phyloP scores from a whole-genome alignment of 805 yeast species.

The Saturnispora quitensis region DNA sequence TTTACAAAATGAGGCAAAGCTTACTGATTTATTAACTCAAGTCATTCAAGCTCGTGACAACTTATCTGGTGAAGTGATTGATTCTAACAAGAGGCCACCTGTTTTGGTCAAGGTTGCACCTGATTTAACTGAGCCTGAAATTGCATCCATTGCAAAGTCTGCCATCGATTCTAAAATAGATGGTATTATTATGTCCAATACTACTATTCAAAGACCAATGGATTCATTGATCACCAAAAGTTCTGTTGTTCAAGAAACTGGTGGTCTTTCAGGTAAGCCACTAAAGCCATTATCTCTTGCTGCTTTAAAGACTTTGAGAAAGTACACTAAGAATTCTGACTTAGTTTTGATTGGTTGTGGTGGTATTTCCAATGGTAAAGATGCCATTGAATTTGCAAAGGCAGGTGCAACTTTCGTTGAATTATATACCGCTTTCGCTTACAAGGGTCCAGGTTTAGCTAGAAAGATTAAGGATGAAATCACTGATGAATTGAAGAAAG shows the following conservation, averaged over 20 bases:
- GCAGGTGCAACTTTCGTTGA: conserved; percentile 93
- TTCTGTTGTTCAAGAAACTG: conserved; percentile 47
- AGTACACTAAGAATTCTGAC: conserved; percentile 64
- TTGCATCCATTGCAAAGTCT: conserved; percentile 71
- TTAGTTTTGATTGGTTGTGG: conserved; percentile 88
- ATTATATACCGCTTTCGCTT: conserved; percentile 83
- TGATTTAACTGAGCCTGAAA: conserved; percentile 73
- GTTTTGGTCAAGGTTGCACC: conserved; percentile 90
- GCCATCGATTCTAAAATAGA: conserved; percentile 73
- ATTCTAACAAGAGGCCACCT: conserved; percentile 49
- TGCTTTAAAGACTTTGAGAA: conserved; percentile 63
- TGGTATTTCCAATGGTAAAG: conserved; percentile 80
- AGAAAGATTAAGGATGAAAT: conserved; percentile 52
- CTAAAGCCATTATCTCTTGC: conserved; percentile 68
- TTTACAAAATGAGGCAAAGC: conserved; percentile 68
- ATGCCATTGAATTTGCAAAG: conserved; percentile 82
- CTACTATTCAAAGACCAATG: conserved; percentile 77
- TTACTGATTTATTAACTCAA: conserved; percentile 54
- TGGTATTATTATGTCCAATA: conserved; percentile 88
- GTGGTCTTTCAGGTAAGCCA: conserved; percentile 92
- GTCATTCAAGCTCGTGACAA: conserved; percentile 63
- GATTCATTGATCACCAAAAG: conserved; percentile 41
- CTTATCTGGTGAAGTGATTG: conserved; percentile 33
- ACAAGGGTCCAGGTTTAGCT: conserved; percentile 83
- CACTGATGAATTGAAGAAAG: conserved; percentile 49